Percentiles rank a stretch among this genome's conserved stretches.
phyloP scores from a whole-genome alignment of 1,139 yeast species.

The Taiozyma onychis region DNA sequence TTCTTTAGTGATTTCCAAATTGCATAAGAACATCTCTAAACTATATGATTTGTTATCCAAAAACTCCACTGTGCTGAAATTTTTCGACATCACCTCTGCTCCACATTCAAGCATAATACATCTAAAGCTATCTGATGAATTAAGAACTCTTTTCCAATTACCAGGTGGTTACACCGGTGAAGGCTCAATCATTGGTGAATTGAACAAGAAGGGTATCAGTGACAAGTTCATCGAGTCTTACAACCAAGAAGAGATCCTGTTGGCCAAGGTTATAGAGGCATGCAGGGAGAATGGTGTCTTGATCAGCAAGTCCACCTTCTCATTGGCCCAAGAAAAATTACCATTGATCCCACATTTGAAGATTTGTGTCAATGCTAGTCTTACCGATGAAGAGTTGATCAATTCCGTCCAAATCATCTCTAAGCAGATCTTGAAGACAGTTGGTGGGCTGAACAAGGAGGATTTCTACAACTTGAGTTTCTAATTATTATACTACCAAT shows the following conservation, averaged over 20 bases:
- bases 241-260: conserved; percentile 54
- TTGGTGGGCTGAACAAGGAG: conserved; percentile 8
- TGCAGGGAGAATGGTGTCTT: conserved; percentile 48
- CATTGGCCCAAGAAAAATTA: conserved; percentile 69
- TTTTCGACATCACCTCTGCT: conserved; percentile 50
- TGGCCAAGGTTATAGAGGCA: conserved; percentile 58
- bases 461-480: conserved; percentile 1
- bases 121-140: conserved; percentile 41
- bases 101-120: conserved; percentile 65
- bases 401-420: conserved; percentile 25
- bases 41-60: conserved; percentile 26
- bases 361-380: conserved; percentile 52
- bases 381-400: conserved; percentile 47
- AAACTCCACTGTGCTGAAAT: conserved; percentile 29
- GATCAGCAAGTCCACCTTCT: conserved; percentile 62
- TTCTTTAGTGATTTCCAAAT: conserved; percentile 26
- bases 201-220: conserved; percentile 25
- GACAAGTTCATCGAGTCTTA: conserved; percentile 34
- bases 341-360: conserved; percentile 74
- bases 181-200: conserved; percentile 21
- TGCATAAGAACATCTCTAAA: conserved; percentile 32
- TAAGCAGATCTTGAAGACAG: conserved; percentile 7
- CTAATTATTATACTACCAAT: not conserved
- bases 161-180: conserved; percentile 20
- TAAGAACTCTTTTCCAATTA: conserved; percentile 23